Percentiles rank a stretch among this genome's conserved stretches.
Evolutionary conservation across 2,329 filamentous ascomycete species (phyloP).

Genomic region (Fusarium paranaense): DNA sequence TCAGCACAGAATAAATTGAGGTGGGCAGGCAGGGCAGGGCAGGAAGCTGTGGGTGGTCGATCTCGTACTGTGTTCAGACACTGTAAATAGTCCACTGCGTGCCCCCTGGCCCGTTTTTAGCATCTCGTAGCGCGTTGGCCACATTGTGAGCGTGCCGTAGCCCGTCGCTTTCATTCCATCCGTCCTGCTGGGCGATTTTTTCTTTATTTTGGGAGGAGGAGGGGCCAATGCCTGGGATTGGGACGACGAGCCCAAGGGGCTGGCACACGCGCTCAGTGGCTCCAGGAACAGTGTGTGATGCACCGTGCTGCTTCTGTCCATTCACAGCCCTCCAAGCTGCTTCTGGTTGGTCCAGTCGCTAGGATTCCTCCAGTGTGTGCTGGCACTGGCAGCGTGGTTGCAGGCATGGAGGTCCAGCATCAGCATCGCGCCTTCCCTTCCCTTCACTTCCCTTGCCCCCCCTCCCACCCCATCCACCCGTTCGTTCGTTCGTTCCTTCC

Average conservation of each 20-base stretch:
- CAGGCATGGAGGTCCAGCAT: conserved; percentile 6
- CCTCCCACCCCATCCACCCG: conserved; percentile 17
- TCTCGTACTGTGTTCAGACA: conserved; percentile 39
- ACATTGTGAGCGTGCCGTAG: conserved; percentile 28
- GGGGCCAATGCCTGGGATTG: neutral
- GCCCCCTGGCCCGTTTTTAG: conserved; percentile 30
- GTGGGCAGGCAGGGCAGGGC: neutral
- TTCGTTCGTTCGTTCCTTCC: conserved; percentile 40
- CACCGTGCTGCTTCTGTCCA: conserved; percentile 35
- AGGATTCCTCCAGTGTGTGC: conserved; percentile 11
- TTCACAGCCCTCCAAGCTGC: conserved; percentile 21
- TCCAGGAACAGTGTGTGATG: conserved; percentile 24
- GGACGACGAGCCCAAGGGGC: conserved; percentile 23
- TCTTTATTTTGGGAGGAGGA: conserved; percentile 3
- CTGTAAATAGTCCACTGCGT: conserved; percentile 21
- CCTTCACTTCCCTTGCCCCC: neutral
- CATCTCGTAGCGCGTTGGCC: conserved; percentile 32
- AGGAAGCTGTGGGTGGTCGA: conserved; percentile 6
- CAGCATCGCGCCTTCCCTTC: conserved; percentile 21
- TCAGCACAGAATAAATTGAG: neutral
- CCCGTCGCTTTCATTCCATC: conserved; percentile 33
- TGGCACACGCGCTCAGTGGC: conserved; percentile 36
- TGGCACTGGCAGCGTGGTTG: neutral
- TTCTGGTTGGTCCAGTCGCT: neutral
- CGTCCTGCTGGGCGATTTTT: conserved; percentile 14